These are phyloP conservation scores for Aegilops speltoides DNA, from an alignment of 176 grass and related monocot species.

Conservation along the genomic window DNA sequence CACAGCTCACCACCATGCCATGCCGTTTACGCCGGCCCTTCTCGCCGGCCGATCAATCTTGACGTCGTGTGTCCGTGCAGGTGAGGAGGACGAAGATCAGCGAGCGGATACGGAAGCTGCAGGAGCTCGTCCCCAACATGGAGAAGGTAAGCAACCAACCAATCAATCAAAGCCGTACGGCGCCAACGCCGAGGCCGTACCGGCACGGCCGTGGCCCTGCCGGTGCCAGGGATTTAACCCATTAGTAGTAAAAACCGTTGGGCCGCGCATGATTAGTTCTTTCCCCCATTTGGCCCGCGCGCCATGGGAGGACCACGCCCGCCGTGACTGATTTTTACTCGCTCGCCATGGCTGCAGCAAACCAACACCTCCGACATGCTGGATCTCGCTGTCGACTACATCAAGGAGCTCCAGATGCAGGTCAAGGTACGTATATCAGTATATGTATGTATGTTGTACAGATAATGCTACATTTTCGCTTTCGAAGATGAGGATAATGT, in stretches of 20 bases:
- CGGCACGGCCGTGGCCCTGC: not conserved
- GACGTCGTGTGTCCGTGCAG: slow-evolving; percentile 22
- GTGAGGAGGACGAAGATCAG: slow-evolving; percentile 93
- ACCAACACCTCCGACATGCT: slow-evolving; percentile 99
- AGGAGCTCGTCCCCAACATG: slow-evolving; percentile 96
- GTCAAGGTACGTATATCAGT: slow-evolving; percentile 59
- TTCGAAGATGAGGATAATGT: not conserved
- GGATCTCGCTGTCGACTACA: slow-evolving; percentile 95
- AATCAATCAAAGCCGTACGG: not conserved
- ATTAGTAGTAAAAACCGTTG: not conserved
- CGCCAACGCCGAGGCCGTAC: not conserved
- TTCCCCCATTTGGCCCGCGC: not conserved
- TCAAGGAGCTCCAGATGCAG: slow-evolving; percentile 94
- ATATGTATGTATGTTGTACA: not conserved
- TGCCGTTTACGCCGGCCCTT: not conserved
- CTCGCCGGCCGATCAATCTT: not conserved
- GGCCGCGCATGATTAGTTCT: not conserved
- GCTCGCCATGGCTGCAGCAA: slow-evolving; percentile 52
- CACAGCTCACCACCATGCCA: not conserved
- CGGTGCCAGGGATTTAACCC: not conserved
- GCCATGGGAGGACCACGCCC: slow-evolving; percentile 15
- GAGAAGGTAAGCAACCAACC: slow-evolving; percentile 59
- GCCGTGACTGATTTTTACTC: not conserved
- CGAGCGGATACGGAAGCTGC: slow-evolving; percentile 90
- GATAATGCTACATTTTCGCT: not conserved